Evolutionary conservation across 2,329 filamentous ascomycete genomes (phyloP), one percentile per base, ranked within the genome.

Genomic region (Bipolaris victoriae): DNA sequence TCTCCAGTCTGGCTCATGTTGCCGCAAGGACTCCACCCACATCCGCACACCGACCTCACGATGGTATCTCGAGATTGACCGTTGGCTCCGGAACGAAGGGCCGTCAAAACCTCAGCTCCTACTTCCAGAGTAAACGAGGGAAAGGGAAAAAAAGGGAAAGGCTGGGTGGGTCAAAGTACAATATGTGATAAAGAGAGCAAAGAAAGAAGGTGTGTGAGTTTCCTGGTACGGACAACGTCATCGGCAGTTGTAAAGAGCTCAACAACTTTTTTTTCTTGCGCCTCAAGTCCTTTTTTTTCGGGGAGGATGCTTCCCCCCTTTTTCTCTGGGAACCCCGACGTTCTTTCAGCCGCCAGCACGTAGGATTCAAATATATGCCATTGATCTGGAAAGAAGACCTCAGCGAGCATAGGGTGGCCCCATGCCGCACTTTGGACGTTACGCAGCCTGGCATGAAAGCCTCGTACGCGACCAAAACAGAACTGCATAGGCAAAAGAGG

Each of bases 181-280:
- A 5, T 36, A 33, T 45, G 41, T 20, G 20, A 20, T 2, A 20
- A 3, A 20, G 20, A 20, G 20, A 26, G 26, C 16, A 13, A 2
- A 31, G 10, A 33, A n/a, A 41, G 16, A 16, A 41, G 43, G 39
- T 33, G 54, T 46, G 48, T 26, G n/a, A 44, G 29, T 29, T 55
- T 35, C 36, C 13, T 57, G 49, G 41, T 48, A 52, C 54, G 36
- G 7, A 22, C 11, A 43, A 48, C 54, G 49, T 52, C 49, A 52
- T 52, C 40, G n/a, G 41, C 48, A 43, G 54, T 29, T 29, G 26
- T 22, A 16, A 16, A 52, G 36, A 49, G 35, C 45, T 36, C 43
- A 36, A 45, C 26, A 5, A 26, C 29, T 13, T 40, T 43, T 24
- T 26, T 7, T 24, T 4, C 9, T 26, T 9, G 26, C 26, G 40